These are phyloP conservation scores for Amanita subjunquillea DNA, from an alignment of 768 basidiomycete genomes.

Conservation along the genomic window DNA sequence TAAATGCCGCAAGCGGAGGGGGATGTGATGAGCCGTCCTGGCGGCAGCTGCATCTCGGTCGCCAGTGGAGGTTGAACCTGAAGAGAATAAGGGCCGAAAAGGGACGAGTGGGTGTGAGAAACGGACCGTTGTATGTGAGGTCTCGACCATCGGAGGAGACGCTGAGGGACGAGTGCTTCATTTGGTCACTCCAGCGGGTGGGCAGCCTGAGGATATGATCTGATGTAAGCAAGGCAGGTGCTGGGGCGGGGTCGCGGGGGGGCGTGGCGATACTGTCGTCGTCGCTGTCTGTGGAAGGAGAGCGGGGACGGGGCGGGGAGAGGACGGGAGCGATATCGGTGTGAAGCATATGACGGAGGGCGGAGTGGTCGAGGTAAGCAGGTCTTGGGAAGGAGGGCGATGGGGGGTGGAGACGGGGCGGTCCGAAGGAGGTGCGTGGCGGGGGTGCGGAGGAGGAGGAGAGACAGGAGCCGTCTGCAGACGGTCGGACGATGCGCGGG, in stretches of 20 bases:
- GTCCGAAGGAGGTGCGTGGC: neutral
- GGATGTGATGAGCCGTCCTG: slow-evolving; percentile 68
- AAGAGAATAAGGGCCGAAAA: neutral
- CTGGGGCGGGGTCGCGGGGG: slow-evolving; percentile 28
- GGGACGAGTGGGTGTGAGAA: neutral
- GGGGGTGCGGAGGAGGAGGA: slow-evolving; percentile 27
- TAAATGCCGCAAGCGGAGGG: slow-evolving; percentile 86
- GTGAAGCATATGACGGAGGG: slow-evolving; percentile 59
- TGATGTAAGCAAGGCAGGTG: slow-evolving; percentile 20
- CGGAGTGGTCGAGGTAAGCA: slow-evolving; percentile 67
- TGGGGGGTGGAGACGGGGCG: slow-evolving; percentile 18
- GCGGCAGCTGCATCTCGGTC: slow-evolving; percentile 84
- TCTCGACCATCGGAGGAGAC: slow-evolving; percentile 68
- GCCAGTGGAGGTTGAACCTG: slow-evolving; percentile 19
- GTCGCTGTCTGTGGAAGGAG: slow-evolving; percentile 49
- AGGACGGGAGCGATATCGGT: slow-evolving; percentile 34
- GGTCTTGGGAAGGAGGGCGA: slow-evolving; percentile 50
- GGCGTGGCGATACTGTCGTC: slow-evolving; percentile 51
- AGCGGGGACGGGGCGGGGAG: slow-evolving; percentile 27
- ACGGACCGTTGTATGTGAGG: slow-evolving; percentile 56
- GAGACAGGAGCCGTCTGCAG: slow-evolving; percentile 26
- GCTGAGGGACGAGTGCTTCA: slow-evolving; percentile 45
- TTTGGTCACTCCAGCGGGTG: slow-evolving; percentile 70
- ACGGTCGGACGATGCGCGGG: slow-evolving; percentile 56
- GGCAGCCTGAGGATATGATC: slow-evolving; percentile 48